Evolutionary conservation across 1,284 basidiomycete species (phyloP), one percentile per base, ranked within the genome.

Genomic region (Lignosus rhinocerotis): DNA sequence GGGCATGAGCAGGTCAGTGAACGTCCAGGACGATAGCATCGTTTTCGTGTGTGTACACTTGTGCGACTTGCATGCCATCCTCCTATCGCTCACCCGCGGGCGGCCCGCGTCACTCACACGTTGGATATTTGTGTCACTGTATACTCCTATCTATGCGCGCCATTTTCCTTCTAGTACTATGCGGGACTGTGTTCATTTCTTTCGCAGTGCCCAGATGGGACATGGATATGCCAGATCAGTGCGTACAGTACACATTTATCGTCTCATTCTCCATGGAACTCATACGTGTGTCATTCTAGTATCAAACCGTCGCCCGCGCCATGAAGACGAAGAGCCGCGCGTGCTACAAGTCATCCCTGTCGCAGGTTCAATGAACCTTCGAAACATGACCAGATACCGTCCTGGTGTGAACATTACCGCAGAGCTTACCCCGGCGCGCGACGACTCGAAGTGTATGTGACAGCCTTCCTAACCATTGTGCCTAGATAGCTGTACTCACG

Each of bases 341-440:
- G 72, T 79, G 41, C 62, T 77, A 6, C 74, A 78, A 67, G 72
- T 75, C 31, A 67, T 81, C 14, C 77, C 80, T 6, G 70, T 80
- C n/a, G 76, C 75, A 1, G 70, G 70, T 0, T 65, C 62, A 9
- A 57, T 60, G 53, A 52, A 61, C 46, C 59, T 59, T 17, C 53
- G 56, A 3, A 60, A 64, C 47, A 38, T 56, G 21, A 55, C 66
- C 21, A 32, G 48, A 30, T 59, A 61, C 44, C 61, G 53, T 33
- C 67, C 70, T 10, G 67, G 69, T 0, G 48, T 72, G 45, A 68
- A 68, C 48, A 53, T 67, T 21, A 65, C 67, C 11, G 69, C 67
- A 4, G 53, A 68, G 38, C 54, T 68, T 25, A 53, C 60, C 17
- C 62, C 64, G 8, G 56, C 53, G 1, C 45, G 53, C 25, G 53